phyloP scores from a whole-genome alignment of 805 yeast species.

The Saccharomycopsis oosterbeekiorum region DNA sequence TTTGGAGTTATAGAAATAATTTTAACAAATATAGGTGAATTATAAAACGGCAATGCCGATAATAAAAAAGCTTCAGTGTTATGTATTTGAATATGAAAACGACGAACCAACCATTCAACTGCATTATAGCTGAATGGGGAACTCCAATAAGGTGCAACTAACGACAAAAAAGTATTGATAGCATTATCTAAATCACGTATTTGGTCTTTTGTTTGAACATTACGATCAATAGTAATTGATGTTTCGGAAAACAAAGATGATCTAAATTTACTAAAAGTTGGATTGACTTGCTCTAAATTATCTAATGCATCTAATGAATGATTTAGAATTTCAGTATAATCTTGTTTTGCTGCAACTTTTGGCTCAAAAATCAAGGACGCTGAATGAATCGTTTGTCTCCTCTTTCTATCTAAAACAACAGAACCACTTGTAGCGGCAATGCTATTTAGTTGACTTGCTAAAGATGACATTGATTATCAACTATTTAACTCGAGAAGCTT shows the following conservation, averaged over 20 bases:
- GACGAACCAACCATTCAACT: conserved; percentile 89
- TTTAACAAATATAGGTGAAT: conserved; percentile 62
- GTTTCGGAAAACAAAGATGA: conserved; percentile 75
- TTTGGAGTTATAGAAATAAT: conserved; percentile 61
- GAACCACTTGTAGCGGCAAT: conserved; percentile 57
- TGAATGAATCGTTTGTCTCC: conserved; percentile 77
- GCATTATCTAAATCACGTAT: conserved; percentile 65
- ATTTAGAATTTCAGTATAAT: conserved; percentile 69
- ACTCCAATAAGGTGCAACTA: conserved; percentile 43
- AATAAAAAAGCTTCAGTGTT: conserved; percentile 66
- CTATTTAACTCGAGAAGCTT: not conserved
- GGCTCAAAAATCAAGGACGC: conserved; percentile 82
- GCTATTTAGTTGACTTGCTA: conserved; percentile 73
- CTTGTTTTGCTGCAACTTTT: conserved; percentile 87
- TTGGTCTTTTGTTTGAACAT: conserved; percentile 71
- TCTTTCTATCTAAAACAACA: conserved; percentile 75
- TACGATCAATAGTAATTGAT: conserved; percentile 69
- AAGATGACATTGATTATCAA: conserved; percentile 28
- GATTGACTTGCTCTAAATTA: conserved; percentile 61
- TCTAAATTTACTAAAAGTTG: conserved; percentile 62
- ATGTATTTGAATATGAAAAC: conserved; percentile 76
- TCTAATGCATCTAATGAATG: conserved; percentile 67
- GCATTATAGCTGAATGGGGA: conserved; percentile 71
- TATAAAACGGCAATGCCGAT: conserved; percentile 73
- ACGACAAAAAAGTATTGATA: conserved; percentile 59